Conservation (phyloP, 345 rosid genomes). For the Kernera saxatilis region DNA sequence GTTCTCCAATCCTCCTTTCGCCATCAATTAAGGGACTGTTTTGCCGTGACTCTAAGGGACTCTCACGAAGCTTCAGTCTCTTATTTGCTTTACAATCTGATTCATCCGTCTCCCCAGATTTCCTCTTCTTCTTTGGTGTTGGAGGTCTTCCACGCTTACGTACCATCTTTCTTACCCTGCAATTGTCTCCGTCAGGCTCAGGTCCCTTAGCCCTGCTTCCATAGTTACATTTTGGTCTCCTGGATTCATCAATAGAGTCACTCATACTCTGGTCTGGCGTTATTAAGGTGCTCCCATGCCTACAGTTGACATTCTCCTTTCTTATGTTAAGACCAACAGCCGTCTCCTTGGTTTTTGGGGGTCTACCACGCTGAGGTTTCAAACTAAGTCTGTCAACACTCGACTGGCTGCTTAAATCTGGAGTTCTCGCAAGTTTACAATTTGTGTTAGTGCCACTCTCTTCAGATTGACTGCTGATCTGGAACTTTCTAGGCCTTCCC, state of each 20-base stretch:
- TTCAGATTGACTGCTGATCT: conserved; percentile 9
- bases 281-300: conserved; percentile 28
- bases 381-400: background rate
- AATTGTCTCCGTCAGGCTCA: conserved; percentile 10
- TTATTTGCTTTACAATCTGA: conserved; percentile 8
- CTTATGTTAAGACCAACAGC: conserved; percentile 17
- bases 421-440: background rate
- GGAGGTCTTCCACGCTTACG: conserved; percentile 22
- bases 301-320: conserved; percentile 17
- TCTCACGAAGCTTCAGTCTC: conserved; percentile 6
- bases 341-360: conserved; percentile 28
- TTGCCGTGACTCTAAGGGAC: conserved; percentile 8
- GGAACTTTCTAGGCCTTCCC: conserved; percentile 37
- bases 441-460: background rate
- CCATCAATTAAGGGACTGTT: conserved; percentile 1
- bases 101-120: conserved; percentile 17
- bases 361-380: conserved; percentile 29
- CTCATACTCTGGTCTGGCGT: conserved; percentile 3
- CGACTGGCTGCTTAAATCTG: background rate
- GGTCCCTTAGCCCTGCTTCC: conserved; percentile 7
- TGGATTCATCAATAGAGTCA: conserved; percentile 25
- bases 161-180: conserved; percentile 13
- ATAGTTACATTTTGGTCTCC: conserved; percentile 18
- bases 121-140: conserved; percentile 17
- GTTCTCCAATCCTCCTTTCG: conserved; percentile 11